Evolutionary conservation across 805 yeast genomes (phyloP).

Genomic region (Ogataea glucozyma): DNA sequence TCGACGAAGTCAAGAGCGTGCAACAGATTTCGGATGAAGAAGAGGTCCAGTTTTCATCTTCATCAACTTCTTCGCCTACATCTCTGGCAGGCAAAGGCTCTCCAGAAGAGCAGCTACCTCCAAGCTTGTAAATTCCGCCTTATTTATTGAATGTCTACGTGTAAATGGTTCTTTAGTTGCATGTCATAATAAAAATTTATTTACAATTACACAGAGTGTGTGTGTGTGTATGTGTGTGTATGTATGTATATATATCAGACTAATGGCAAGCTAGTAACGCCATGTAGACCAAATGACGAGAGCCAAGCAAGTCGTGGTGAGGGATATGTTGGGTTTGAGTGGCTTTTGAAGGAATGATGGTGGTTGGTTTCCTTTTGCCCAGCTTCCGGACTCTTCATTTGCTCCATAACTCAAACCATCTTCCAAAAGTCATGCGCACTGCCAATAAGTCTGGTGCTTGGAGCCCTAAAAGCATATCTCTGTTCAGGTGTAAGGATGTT

Average conservation of each 20-base stretch:
- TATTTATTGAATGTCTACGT: background rate
- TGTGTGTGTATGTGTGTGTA: background rate
- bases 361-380: too few species aligned
- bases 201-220: background rate
- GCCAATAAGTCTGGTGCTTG: too few species aligned
- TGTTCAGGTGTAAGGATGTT: background rate
- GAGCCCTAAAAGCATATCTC: too few species aligned
- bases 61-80: background rate
- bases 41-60: constrained; percentile 37
- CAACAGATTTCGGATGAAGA: constrained; percentile 86
- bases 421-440: too few species aligned
- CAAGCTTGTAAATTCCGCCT: constrained; percentile 30
- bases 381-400: too few species aligned
- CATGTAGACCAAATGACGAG: too few species aligned
- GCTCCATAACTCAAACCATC: too few species aligned
- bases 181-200: constrained; percentile 1
- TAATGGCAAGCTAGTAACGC: background rate
- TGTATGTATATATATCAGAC: background rate
- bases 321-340: too few species aligned
- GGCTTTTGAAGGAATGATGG: too few species aligned
- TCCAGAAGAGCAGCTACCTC: constrained; percentile 35
- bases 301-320: too few species aligned
- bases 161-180: background rate
- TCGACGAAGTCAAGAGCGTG: constrained; percentile 90
- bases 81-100: background rate